phyloP scores from a whole-genome alignment of 116 monocot genomes.

The Posidonia oceanica region DNA sequence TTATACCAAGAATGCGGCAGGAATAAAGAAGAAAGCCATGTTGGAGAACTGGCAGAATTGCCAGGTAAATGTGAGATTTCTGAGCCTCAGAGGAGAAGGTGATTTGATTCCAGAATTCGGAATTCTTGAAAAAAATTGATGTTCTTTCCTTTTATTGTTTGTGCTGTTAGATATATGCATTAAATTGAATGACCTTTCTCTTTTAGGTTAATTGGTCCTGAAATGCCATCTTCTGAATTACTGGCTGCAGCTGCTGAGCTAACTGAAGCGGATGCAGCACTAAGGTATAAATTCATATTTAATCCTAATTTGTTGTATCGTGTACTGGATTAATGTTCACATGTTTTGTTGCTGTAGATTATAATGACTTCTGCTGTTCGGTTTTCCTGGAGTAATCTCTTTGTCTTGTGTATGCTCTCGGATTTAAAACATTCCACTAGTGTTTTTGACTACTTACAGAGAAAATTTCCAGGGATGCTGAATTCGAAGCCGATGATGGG shows the following conservation, averaged over 20 bases:
- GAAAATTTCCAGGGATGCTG: conserved; percentile 56
- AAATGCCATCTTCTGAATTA: conserved; percentile 92
- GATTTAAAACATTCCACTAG: not conserved
- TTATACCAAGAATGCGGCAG: conserved; percentile 9
- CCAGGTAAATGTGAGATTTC: conserved; percentile 14
- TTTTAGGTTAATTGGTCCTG: conserved; percentile 89
- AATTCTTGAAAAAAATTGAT: not conserved
- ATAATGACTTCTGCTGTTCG: not conserved
- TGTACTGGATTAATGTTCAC: not conserved
- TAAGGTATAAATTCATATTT: conserved; percentile 37
- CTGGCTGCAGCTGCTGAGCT: conserved; percentile 88
- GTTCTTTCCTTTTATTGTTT: not conserved
- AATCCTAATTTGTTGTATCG: too few species aligned
- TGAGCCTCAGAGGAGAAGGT: conserved; percentile 43
- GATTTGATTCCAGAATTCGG: not conserved
- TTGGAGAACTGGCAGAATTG: conserved; percentile 9
- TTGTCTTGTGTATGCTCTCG: not conserved
- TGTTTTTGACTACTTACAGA: not conserved
- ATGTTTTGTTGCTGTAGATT: not conserved
- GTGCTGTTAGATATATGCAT: too few species aligned
- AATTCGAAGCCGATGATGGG: conserved; percentile 46
- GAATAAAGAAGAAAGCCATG: conserved; percentile 13
- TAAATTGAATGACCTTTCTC: not conserved
- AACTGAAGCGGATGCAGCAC: conserved; percentile 59
- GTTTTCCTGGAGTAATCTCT: not conserved